Evolutionary conservation across 2,329 filamentous ascomycete species (phyloP).

Genomic region (Coleophoma crateriformis): DNA sequence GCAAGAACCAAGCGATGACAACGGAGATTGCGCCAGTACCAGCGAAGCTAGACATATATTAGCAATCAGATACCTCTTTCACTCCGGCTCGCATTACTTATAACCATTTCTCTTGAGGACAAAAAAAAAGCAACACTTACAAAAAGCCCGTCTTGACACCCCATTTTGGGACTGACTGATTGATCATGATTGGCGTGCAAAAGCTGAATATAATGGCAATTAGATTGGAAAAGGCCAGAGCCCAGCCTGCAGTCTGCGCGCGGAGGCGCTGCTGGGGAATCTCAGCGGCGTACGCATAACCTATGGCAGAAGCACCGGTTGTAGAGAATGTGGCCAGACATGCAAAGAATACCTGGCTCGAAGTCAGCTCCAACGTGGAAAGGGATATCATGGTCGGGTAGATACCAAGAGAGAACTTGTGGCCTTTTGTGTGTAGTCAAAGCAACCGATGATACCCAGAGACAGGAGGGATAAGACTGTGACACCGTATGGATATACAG

Average conservation of each 20-base stretch:
- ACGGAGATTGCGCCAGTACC: slow-evolving; percentile 26
- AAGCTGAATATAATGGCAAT: slow-evolving; percentile 39
- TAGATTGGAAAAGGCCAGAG: slow-evolving; percentile 32
- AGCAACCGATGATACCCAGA: slow-evolving; percentile 34
- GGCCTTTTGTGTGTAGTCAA: slow-evolving; percentile 28
- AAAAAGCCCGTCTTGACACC: slow-evolving; percentile 40
- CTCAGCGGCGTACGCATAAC: slow-evolving; percentile 36
- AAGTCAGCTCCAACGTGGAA: too few species aligned
- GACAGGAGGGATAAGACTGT: slow-evolving; percentile 30
- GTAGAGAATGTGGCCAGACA: slow-evolving; percentile 35
- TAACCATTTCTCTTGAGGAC: not conserved
- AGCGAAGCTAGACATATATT: slow-evolving; percentile 23
- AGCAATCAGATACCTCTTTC: not conserved
- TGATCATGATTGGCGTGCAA: slow-evolving; percentile 39
- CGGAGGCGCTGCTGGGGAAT: slow-evolving; percentile 34
- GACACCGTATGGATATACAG: slow-evolving; percentile 32
- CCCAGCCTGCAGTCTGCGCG: slow-evolving; percentile 32
- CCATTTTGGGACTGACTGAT: slow-evolving; percentile 29
- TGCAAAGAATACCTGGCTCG: slow-evolving; percentile 32
- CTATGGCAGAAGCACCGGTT: slow-evolving; percentile 35
- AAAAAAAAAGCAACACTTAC: slow-evolving; percentile 19
- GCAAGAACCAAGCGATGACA: slow-evolving; percentile 30
- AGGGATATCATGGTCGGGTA: not conserved
- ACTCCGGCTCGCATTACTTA: not conserved
- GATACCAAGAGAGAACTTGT: slow-evolving; percentile 31